These are phyloP conservation scores for Fraxinus cuspidata DNA, from an alignment of 257 asterid species.

Conservation along the genomic window DNA sequence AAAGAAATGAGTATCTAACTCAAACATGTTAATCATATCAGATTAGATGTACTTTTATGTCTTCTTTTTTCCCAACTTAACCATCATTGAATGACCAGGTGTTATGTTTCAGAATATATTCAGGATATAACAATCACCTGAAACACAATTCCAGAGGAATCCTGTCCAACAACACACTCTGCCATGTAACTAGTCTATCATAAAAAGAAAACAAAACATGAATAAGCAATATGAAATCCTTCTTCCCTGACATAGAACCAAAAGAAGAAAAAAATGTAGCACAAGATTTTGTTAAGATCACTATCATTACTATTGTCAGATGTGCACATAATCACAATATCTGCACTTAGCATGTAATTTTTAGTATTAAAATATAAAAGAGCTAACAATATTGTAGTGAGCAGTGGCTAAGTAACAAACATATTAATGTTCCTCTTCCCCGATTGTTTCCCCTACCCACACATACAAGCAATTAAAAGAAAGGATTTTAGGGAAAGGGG, in stretches of 20 bases:
- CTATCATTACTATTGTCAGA: not conserved
- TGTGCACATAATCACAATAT: not conserved
- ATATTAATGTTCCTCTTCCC: not conserved
- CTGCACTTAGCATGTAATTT: not conserved
- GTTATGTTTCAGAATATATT: not conserved
- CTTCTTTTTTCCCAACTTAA: not conserved
- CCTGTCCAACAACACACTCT: constrained; percentile 86
- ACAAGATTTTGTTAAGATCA: not conserved
- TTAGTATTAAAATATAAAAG: not conserved
- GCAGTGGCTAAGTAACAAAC: not conserved
- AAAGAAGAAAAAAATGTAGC: not conserved
- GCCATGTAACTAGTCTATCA: constrained; percentile 83
- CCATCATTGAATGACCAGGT: not conserved
- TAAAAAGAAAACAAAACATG: not conserved
- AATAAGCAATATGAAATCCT: constrained; percentile 7
- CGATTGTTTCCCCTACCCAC: not conserved
- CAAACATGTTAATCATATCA: not conserved
- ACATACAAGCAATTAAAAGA: not conserved
- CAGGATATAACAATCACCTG: constrained; percentile 51
- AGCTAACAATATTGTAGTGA: not conserved
- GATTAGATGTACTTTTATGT: not conserved
- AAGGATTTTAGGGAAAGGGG: not conserved
- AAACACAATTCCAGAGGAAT: constrained; percentile 81
- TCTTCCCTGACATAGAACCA: not conserved
- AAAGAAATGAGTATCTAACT: too few species aligned